Evolutionary conservation across 2,329 filamentous ascomycete species (phyloP), one percentile per base, ranked within the genome.

Genomic region (Aspergillus aculeatinus): DNA sequence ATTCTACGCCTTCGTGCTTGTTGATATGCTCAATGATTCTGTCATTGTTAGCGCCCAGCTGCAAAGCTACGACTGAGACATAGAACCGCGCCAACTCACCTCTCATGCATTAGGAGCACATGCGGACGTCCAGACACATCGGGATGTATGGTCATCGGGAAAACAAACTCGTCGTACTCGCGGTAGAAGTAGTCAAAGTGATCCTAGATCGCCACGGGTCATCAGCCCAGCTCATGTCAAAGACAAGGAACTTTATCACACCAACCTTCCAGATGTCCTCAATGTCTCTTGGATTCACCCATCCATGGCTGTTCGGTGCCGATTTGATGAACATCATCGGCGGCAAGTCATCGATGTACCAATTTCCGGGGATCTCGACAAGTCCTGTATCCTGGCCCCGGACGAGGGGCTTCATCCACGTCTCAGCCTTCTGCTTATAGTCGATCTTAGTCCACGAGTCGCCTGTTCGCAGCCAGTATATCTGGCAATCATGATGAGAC

Each of bases 131-230:
- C 89, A 3, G 84, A 87, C 0, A 89, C 87, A 68, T 92, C 89
- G 0, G 89, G 89, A 72, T 92, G 89, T 39, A 91, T 88, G 0
- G 89, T 92, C 74, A 92, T 89, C 0, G 89, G 89, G 67, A 92
- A 91, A 55, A 91, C 83, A 63, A 91, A 91, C 66, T 90, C 87
- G 66, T 92, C 88, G 63, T 90, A 88, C 72, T 92, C 88, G 29
- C 88, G 80, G 71, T 92, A 92, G 68, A 89, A 91, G 74, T 91
- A 87, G 65, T 84, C 80, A 61, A 87, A 85, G 58, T 84, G 80
- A 63, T 86, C 84, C 74, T 91, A 9, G 16, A 16, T 19, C 5
- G 66, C 7, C 9, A 55, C n/a, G n/a, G 51, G 29, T 27, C 48
- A 89, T 63, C 89, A 85, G 61, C 89, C 85, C 81, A 79, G 76